Evolutionary conservation across 2,329 filamentous ascomycete species (phyloP).

Genomic region (Metarhizium robertsii): DNA sequence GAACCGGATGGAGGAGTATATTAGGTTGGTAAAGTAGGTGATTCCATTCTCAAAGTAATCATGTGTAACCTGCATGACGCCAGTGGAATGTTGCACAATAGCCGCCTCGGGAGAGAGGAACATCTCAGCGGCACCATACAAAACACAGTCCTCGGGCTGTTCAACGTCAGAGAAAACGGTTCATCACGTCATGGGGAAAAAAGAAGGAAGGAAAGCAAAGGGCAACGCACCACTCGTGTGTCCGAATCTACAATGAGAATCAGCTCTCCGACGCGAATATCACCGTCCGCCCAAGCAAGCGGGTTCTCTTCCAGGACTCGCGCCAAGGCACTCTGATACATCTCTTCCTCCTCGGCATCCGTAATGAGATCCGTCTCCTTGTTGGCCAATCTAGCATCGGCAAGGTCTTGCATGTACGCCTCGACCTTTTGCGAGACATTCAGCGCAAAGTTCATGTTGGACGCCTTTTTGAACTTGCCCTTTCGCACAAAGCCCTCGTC

Average conservation of each 20-base stretch:
- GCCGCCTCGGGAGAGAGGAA: constrained; percentile 59
- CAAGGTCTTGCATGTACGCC: constrained; percentile 37
- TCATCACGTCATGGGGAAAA: neutral
- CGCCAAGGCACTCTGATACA: constrained; percentile 39
- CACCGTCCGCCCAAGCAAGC: constrained; percentile 47
- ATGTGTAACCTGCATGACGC: constrained; percentile 67
- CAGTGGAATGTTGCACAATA: constrained; percentile 63
- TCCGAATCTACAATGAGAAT: constrained; percentile 62
- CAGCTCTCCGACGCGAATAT: constrained; percentile 52
- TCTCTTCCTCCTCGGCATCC: constrained; percentile 26
- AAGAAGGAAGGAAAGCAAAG: neutral
- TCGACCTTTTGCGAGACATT: constrained; percentile 54
- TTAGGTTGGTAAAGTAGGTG: constrained; percentile 70
- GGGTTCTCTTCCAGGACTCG: constrained; percentile 38
- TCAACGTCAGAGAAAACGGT: neutral
- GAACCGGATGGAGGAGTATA: constrained; percentile 65
- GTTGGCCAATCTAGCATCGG: constrained; percentile 11
- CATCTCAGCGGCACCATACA: constrained; percentile 65
- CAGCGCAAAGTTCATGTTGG: constrained; percentile 67
- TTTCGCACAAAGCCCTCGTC: constrained; percentile 40
- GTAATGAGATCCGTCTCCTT: constrained; percentile 14
- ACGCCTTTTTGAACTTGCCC: constrained; percentile 65
- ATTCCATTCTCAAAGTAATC: constrained; percentile 66
- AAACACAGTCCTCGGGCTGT: constrained; percentile 51
- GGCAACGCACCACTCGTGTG: constrained; percentile 42